Conservation (phyloP, 106 monocot species). For the Dendrobium nobile region DNA sequence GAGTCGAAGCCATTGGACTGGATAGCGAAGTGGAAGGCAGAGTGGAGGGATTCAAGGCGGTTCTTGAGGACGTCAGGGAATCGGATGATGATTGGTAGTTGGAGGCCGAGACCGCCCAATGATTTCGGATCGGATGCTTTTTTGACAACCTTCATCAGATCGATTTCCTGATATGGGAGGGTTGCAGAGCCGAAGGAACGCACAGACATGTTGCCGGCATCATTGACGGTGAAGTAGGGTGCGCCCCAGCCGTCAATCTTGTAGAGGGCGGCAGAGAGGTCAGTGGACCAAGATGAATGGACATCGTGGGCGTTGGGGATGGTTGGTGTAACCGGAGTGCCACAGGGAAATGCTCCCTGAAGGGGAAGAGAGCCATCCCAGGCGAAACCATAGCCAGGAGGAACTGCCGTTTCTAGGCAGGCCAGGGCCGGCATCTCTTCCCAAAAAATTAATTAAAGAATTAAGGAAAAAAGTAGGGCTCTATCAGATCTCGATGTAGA, state of each 20-base stretch:
- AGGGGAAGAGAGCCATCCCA: slow-evolving; percentile 66
- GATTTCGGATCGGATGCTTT: slow-evolving; percentile 62
- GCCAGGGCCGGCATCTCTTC: slow-evolving; percentile 86
- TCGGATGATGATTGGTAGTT: slow-evolving; percentile 74
- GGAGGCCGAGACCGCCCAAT: slow-evolving; percentile 76
- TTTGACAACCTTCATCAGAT: slow-evolving; percentile 81
- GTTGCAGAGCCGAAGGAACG: slow-evolving; percentile 56
- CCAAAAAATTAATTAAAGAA: slow-evolving; percentile 11
- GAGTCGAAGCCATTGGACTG: slow-evolving; percentile 50
- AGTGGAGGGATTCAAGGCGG: slow-evolving; percentile 74
- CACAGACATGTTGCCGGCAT: slow-evolving; percentile 66
- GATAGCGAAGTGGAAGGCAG: slow-evolving; percentile 79
- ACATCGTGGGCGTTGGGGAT: background rate
- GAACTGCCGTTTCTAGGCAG: slow-evolving; percentile 55
- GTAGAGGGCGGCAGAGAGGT: slow-evolving; percentile 77
- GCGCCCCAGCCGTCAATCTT: slow-evolving; percentile 86
- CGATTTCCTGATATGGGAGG: slow-evolving; percentile 77
- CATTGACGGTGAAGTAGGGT: slow-evolving; percentile 84
- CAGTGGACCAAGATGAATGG: slow-evolving; percentile 47
- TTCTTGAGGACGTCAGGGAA: slow-evolving; percentile 78
- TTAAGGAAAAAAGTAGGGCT: slow-evolving; percentile 6
- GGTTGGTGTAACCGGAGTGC: slow-evolving; percentile 27
- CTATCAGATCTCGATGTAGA: slow-evolving; percentile 14
- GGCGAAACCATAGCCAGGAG: slow-evolving; percentile 37
- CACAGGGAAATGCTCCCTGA: slow-evolving; percentile 62